phyloP scores from a whole-genome alignment of 169 alveolate species.

The Theileria equi region DNA sequence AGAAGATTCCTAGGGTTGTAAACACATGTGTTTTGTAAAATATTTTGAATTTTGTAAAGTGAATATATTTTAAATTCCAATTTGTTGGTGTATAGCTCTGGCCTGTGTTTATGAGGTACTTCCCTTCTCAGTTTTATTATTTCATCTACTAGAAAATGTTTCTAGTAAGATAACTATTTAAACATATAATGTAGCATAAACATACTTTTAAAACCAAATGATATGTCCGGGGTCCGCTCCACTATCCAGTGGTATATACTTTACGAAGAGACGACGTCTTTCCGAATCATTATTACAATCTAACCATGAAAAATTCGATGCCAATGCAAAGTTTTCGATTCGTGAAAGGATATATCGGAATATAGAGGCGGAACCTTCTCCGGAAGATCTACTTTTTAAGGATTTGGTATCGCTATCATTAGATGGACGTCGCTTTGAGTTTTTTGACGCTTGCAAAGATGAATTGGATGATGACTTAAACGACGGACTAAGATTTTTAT shows the following conservation, averaged over 20 bases:
- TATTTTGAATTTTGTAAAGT: background rate
- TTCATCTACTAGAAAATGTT: background rate
- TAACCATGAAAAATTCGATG: slow-evolving; percentile 6
- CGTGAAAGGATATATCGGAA: too few species aligned
- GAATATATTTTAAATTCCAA: background rate
- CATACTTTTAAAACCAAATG: slow-evolving; percentile 1
- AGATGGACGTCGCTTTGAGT: background rate
- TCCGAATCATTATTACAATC: slow-evolving; percentile 9
- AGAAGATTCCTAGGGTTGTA: background rate
- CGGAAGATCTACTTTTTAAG: background rate
- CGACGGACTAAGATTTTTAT: slow-evolving; percentile 30
- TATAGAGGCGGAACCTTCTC: background rate
- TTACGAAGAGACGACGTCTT: slow-evolving; percentile 40
- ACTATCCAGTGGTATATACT: slow-evolving; percentile 33
- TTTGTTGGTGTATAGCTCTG: background rate
- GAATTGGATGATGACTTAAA: slow-evolving; percentile 12
- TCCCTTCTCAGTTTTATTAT: background rate
- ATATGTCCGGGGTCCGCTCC: slow-evolving; percentile 38
- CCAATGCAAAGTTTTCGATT: background rate
- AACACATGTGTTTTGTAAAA: background rate
- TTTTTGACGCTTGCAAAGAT: slow-evolving; percentile 7
- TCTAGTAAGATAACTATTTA: background rate
- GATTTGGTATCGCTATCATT: slow-evolving; percentile 20
- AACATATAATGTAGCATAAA: background rate
- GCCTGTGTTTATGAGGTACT: background rate